Conservation (phyloP, 352 stramenopile species). For the Paralagenidium karlingii region DNA sequence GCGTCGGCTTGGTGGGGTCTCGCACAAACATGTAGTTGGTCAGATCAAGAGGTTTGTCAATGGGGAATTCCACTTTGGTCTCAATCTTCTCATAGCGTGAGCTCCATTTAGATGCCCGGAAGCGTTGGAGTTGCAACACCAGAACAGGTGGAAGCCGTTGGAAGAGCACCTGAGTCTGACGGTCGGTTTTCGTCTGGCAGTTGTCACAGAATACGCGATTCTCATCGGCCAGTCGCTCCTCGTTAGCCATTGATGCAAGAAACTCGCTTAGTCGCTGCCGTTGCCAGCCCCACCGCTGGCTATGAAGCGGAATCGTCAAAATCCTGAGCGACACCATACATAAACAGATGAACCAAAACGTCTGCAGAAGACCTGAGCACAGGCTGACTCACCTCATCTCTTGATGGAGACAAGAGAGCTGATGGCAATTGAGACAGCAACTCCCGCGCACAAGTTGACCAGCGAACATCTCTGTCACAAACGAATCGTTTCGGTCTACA, state of each 20-base stretch:
- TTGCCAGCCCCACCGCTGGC: too few species aligned
- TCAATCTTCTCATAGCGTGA: constrained; percentile 32
- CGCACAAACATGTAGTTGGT: constrained; percentile 53
- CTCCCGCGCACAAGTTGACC: constrained; percentile 69
- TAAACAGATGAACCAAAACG: background rate
- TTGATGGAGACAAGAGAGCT: constrained; percentile 58
- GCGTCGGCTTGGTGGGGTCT: constrained; percentile 18
- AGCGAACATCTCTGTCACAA: constrained; percentile 57
- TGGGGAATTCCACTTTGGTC: constrained; percentile 45
- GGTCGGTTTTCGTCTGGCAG: constrained; percentile 52
- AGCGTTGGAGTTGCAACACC: constrained; percentile 58
- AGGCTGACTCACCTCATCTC: constrained; percentile 26
- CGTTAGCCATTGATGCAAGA: constrained; percentile 28
- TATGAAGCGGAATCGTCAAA: constrained; percentile 10
- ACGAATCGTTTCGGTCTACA: constrained; percentile 37
- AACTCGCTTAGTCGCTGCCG: constrained; percentile 42
- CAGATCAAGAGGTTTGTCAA: constrained; percentile 33
- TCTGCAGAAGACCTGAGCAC: background rate
- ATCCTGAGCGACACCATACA: constrained; percentile 45
- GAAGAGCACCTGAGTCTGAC: constrained; percentile 56
- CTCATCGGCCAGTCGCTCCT: constrained; percentile 43
- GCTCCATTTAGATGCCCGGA: constrained; percentile 26
- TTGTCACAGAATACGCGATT: constrained; percentile 64
- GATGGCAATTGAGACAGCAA: constrained; percentile 59
- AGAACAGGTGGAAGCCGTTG: constrained; percentile 37